Evolutionary conservation across 2,329 filamentous ascomycete species (phyloP).

Genomic region (Gyromitra esculenta): DNA sequence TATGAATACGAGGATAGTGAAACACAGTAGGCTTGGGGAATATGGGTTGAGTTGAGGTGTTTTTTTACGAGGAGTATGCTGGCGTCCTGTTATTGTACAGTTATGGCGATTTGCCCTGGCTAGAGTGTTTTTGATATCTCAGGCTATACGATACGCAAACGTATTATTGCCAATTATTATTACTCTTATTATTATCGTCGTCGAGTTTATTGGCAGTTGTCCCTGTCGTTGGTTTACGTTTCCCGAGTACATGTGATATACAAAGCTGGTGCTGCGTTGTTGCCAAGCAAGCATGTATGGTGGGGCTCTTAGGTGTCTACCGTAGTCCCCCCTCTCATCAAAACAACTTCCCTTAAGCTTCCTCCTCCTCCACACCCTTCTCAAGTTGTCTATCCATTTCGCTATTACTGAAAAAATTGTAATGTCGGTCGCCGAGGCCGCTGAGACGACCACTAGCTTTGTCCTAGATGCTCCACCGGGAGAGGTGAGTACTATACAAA

Average conservation of each 20-base stretch:
- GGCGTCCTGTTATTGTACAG: not conserved
- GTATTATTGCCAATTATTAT: not conserved
- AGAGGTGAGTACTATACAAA: conserved; percentile 73
- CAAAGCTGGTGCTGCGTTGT: conserved; percentile 8
- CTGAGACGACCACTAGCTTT: conserved; percentile 80
- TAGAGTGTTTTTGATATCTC: not conserved
- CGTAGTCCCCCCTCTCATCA: conserved; percentile 27
- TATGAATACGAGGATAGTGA: conserved; percentile 37
- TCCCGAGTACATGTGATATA: not conserved
- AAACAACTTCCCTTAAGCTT: conserved; percentile 15
- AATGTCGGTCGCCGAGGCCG: conserved; percentile 57
- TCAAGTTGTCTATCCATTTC: conserved; percentile 3
- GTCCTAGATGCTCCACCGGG: conserved; percentile 93
- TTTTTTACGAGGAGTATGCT: not conserved
- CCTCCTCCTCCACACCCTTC: not conserved
- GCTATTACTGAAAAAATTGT: not conserved
- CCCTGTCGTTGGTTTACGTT: not conserved
- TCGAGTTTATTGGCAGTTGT: not conserved
- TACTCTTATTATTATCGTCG: not conserved
- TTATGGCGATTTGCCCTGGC: not conserved
- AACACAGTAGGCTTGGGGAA: conserved; percentile 32
- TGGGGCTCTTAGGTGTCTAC: conserved; percentile 29
- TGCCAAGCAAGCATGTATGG: conserved; percentile 37
- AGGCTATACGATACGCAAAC: not conserved
- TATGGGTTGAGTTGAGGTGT: not conserved